phyloP scores from a whole-genome alignment of 805 yeast genomes.

The Lipomyces sp. region DNA sequence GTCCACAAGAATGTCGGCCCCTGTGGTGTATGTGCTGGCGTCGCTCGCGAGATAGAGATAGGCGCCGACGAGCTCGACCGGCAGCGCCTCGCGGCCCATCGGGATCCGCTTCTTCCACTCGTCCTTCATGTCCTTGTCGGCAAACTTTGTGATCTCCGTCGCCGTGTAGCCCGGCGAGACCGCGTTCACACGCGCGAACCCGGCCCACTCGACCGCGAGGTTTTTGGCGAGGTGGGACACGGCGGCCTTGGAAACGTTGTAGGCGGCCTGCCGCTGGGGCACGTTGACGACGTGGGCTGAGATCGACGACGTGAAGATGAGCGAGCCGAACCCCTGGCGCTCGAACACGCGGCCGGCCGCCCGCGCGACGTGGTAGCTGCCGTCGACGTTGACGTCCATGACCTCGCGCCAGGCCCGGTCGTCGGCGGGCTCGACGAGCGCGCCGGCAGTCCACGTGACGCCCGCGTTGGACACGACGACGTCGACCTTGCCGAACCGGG shows the following conservation, averaged over 20 bases:
- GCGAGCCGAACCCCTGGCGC: slow-evolving; percentile 13
- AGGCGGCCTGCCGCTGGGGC: slow-evolving; percentile 53
- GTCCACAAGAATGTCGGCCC: slow-evolving; percentile 71
- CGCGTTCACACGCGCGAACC: slow-evolving; percentile 50
- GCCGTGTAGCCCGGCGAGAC: slow-evolving; percentile 52
- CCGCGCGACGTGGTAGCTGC: slow-evolving; percentile 52
- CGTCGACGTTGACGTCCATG: slow-evolving; percentile 21
- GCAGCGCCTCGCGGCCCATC: slow-evolving; percentile 51
- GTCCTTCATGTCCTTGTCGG: slow-evolving; percentile 47
- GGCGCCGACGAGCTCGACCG: slow-evolving; percentile 66
- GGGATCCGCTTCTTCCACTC: slow-evolving; percentile 51
- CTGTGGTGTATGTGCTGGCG: slow-evolving; percentile 77
- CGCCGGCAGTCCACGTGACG: slow-evolving; percentile 26
- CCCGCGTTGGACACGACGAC: slow-evolving; percentile 30
- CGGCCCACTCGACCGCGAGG: slow-evolving; percentile 55
- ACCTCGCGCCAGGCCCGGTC: slow-evolving; percentile 19
- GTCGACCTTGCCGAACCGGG: slow-evolving; percentile 18
- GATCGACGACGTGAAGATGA: slow-evolving; percentile 52
- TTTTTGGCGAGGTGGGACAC: slow-evolving; percentile 51
- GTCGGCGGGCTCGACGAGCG: slow-evolving; percentile 13
- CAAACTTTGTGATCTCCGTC: slow-evolving; percentile 51
- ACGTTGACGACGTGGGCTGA: slow-evolving; percentile 52
- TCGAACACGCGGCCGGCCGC: slow-evolving; percentile 48
- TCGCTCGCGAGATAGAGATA: slow-evolving; percentile 68
- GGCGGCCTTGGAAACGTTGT: slow-evolving; percentile 56